phyloP scores from a whole-genome alignment of 257 asterid genomes.

The Przewalskia tangutica region DNA sequence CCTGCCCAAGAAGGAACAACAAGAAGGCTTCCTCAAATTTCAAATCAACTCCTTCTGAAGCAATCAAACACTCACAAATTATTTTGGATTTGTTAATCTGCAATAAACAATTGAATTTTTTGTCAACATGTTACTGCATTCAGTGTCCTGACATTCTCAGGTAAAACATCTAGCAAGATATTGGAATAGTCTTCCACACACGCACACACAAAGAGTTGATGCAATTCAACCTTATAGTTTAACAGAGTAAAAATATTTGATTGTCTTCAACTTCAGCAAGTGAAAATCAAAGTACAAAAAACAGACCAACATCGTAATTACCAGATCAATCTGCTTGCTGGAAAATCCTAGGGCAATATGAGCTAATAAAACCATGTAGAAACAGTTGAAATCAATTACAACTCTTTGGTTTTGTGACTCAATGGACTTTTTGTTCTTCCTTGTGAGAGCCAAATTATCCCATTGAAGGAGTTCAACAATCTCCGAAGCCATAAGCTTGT shows the following conservation, averaged over 20 bases:
- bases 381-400: constrained; percentile 76
- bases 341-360: constrained; percentile 93
- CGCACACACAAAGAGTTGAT: background rate
- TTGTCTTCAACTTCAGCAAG: background rate
- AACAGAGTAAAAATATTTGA: background rate
- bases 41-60: constrained; percentile 85
- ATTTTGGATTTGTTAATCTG: constrained; percentile 73
- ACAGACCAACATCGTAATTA: constrained; percentile 15
- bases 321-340: constrained; percentile 75
- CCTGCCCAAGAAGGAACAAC: constrained; percentile 95
- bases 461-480: constrained; percentile 82
- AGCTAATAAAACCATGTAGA: constrained; percentile 69
- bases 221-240: background rate
- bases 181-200: background rate
- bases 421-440: constrained; percentile 84
- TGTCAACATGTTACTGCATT: constrained; percentile 3
- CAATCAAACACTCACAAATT: constrained; percentile 73
- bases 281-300: background rate
- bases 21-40: constrained; percentile 94
- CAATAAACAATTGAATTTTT: constrained; percentile 11
- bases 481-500: constrained; percentile 82
- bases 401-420: constrained; percentile 88
- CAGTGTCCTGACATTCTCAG: background rate
- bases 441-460: constrained; percentile 71
- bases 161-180: background rate